phyloP scores from a whole-genome alignment of 202 grass and related monocot genomes.

The Carex sylvatica region DNA sequence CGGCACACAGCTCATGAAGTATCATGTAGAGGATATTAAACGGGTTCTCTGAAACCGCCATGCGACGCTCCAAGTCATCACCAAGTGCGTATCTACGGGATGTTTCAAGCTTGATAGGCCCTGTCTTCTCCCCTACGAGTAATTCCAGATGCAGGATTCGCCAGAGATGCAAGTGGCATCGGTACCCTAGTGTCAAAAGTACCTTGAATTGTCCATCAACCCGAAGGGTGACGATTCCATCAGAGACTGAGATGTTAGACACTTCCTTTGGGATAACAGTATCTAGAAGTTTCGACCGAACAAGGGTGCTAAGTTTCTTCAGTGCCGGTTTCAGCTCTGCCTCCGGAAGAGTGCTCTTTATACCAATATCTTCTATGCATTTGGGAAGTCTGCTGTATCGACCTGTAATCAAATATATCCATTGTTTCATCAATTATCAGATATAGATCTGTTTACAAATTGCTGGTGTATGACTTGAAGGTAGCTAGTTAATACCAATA shows the following conservation, averaged over 20 bases:
- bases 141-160: no score
- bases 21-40: conserved; percentile 63
- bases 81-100: no score
- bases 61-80: conserved; percentile 90
- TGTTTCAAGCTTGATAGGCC: no score
- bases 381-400: conserved; percentile 69
- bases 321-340: conserved; percentile 75
- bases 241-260: conserved; percentile 57
- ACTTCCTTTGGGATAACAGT: conserved; percentile 68
- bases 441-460: not conserved
- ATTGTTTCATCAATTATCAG: not conserved
- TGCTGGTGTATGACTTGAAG: no score
- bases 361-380: conserved; percentile 78
- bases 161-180: no score
- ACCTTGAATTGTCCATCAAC: no score
- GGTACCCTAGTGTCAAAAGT: no score
- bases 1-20: conserved; percentile 84
- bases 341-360: conserved; percentile 57
- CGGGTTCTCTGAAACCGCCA: conserved; percentile 74
- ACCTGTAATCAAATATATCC: conserved; percentile 21
- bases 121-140: no score
- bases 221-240: no score
- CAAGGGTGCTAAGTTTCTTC: conserved; percentile 62
- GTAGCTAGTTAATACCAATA: no score
- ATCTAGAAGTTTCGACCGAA: conserved; percentile 79